Evolutionary conservation across 1,139 yeast species (phyloP).

Genomic region (Pichia norvegensis): DNA sequence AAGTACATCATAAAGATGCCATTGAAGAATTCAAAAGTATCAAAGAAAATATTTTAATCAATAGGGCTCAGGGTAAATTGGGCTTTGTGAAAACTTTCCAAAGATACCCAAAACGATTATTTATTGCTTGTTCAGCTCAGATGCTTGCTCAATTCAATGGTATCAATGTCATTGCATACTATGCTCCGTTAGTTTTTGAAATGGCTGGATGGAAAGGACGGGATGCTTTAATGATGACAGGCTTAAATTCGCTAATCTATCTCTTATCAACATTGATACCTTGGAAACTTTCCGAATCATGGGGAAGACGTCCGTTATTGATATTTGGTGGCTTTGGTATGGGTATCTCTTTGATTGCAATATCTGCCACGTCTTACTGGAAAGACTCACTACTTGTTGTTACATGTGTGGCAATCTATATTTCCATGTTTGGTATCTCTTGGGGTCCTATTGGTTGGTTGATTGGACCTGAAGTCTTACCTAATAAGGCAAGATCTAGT

Average conservation of each 20-base stretch:
- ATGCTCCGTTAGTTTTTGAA: conserved; percentile 90
- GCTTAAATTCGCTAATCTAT: conserved; percentile 75
- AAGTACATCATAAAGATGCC: conserved; percentile 47
- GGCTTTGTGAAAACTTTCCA: conserved; percentile 65
- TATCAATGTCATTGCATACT: conserved; percentile 84
- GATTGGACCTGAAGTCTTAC: conserved; percentile 73
- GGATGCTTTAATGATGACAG: conserved; percentile 85
- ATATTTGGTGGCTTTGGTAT: conserved; percentile 71
- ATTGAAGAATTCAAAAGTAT: conserved; percentile 67
- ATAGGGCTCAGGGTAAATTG: conserved; percentile 71
- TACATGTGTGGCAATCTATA: conserved; percentile 64
- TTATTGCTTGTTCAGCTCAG: conserved; percentile 85
- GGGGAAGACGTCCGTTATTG: conserved; percentile 85
- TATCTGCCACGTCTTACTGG: conserved; percentile 24
- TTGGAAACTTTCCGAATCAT: conserved; percentile 80
- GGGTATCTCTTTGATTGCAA: conserved; percentile 61
- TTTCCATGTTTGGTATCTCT: conserved; percentile 78
- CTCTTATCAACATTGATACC: conserved; percentile 76
- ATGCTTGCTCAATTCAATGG: conserved; percentile 92
- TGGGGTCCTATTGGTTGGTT: conserved; percentile 98
- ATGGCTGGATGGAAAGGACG: conserved; percentile 94
- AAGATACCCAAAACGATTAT: conserved; percentile 65
- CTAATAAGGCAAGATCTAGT: conserved; percentile 79
- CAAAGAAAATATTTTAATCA: conserved; percentile 69
- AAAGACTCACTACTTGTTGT: conserved; percentile 49